Percentiles rank a stretch among this genome's conserved stretches.
These are phyloP conservation scores for Chaetomium cochliodes DNA, from an alignment of 495 filamentous ascomycete species.

Conservation along the genomic window DNA sequence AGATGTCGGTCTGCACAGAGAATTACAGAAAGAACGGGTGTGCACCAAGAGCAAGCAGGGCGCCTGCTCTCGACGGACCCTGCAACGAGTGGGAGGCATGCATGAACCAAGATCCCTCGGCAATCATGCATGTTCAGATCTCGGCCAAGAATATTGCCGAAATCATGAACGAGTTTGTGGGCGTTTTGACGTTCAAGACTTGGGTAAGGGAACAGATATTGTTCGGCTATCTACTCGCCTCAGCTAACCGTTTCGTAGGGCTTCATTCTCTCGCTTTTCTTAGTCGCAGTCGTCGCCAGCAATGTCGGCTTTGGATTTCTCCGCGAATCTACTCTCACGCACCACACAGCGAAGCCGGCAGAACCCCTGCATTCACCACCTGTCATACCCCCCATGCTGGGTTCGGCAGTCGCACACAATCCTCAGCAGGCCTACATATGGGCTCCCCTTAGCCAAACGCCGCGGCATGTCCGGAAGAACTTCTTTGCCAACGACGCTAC, in stretches of 20 bases:
- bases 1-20: constrained; percentile 69
- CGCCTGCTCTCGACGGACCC: constrained; percentile 68
- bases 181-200: constrained; percentile 47
- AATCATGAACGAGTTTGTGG: constrained; percentile 50
- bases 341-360: constrained; percentile 24
- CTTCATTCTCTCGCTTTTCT: constrained; percentile 55
- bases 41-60: constrained; percentile 50
- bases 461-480: constrained; percentile 39
- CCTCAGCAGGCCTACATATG: constrained; percentile 45
- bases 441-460: constrained; percentile 45
- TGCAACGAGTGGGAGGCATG: constrained; percentile 82
- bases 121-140: constrained; percentile 42
- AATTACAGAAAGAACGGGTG: constrained; percentile 75
- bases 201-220: constrained; percentile 59
- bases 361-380: constrained; percentile 38
- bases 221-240: constrained; percentile 11
- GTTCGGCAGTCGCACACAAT: constrained; percentile 31
- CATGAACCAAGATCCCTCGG: constrained; percentile 63
- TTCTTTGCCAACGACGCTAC: constrained; percentile 41
- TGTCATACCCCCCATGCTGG: constrained; percentile 30
- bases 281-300: constrained; percentile 55
- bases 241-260: constrained; percentile 40
- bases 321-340: constrained; percentile 30
- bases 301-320: constrained; percentile 55
- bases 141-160: constrained; percentile 47